phyloP scores from a whole-genome alignment of 306 rosid genomes.

The Sicyos edulis region DNA sequence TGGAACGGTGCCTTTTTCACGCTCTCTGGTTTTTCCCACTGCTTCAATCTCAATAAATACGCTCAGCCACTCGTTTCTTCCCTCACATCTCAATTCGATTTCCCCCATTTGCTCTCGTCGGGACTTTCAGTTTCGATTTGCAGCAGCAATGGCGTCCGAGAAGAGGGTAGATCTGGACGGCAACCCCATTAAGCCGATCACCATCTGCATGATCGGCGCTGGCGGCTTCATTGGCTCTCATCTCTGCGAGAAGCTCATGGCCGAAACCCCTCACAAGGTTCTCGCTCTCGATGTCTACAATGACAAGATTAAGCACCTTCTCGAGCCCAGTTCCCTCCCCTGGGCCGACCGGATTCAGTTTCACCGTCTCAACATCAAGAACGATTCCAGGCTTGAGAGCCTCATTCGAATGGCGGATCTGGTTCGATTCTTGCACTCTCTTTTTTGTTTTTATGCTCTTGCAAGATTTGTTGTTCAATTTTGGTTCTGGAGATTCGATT shows the following conservation, averaged over 20 bases:
- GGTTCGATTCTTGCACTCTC: conserved; percentile 26
- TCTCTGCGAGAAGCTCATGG: conserved; percentile 78
- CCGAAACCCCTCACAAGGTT: conserved; percentile 73
- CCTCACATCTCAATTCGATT: neutral
- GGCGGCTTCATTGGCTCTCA: conserved; percentile 95
- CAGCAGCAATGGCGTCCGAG: conserved; percentile 45
- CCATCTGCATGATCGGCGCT: conserved; percentile 94
- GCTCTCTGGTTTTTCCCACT: conserved; percentile 3
- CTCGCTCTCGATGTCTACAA: conserved; percentile 73
- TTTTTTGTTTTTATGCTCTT: neutral
- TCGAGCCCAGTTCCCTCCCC: conserved; percentile 56
- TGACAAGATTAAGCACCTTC: conserved; percentile 83
- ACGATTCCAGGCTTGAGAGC: conserved; percentile 81
- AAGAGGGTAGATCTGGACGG: conserved; percentile 74
- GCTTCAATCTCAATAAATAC: conserved; percentile 16
- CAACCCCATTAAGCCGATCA: conserved; percentile 59
- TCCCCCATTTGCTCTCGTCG: neutral
- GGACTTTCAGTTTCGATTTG: neutral
- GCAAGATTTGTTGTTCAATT: no score
- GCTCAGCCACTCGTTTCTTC: conserved; percentile 6
- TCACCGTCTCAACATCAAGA: conserved; percentile 87
- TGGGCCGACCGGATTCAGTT: conserved; percentile 78
- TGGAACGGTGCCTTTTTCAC: neutral
- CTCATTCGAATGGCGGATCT: conserved; percentile 91
- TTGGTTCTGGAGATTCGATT: no score